Evolutionary conservation across 2,329 filamentous ascomycete species (phyloP), one percentile per base, ranked within the genome.

Genomic region (Mollisiaceae sp.): DNA sequence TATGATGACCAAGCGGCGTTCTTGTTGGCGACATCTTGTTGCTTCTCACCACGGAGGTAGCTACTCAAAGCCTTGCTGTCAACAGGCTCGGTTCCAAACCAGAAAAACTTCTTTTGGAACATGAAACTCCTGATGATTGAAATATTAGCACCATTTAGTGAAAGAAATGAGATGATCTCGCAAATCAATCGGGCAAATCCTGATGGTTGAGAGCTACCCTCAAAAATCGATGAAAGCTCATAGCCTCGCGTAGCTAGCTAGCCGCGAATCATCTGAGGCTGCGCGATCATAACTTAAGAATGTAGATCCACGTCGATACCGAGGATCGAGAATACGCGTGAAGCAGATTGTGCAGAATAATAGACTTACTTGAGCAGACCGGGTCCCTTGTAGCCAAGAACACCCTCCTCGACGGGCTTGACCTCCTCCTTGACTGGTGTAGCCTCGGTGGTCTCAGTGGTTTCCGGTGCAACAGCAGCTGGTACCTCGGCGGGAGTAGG

Each of bases 21-120:
- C 71, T 91, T 86, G 82, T 96, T 90, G 67, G 91, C 90, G 71
- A 89, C 84, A 62, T 89, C 85, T 64, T 89, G 85, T 12, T 66
- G 63, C 89, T 97, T 97, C 86, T 97, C 93, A 75, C 88, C 89
- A 81, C 93, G 92, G 73, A 96, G 85, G 83, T 94, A 97, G 74
- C 85, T 82, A 72, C 84, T 80, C 64, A 97, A 85, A 77, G 90
- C 85, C 81, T 94, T 90, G 73, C 87, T 81, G 75, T 93, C 87
- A 66, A 96, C 79, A 59, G 91, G 81, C 63, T 93, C 91, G 59
- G 86, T 83, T 73, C 89, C 87, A 81, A 94, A 92, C 86, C 90
- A 94, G 83, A 98, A 97, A 83, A 92, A 92, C 79, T 93, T 93
- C 88, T 97, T 97, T 79, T 89, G 88, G 82, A 93, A 94, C 74